Percentiles rank a stretch among this genome's conserved stretches.
phyloP scores from a whole-genome alignment of 129 eudicot genomes.

The Saussurea involucrata region DNA sequence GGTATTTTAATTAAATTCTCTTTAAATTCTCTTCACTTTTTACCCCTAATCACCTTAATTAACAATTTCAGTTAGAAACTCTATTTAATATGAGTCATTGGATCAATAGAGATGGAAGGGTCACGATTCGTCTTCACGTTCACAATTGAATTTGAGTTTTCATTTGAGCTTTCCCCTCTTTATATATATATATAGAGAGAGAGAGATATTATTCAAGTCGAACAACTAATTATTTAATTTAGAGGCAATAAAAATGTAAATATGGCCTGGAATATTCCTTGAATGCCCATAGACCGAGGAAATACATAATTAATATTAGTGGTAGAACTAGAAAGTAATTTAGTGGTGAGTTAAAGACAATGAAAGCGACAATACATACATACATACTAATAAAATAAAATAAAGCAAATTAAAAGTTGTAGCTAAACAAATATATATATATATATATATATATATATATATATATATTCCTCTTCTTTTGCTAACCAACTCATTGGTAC shows the following conservation, averaged over 20 bases:
- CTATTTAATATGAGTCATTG: too few relatives aligned
- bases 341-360: constrained; percentile 18
- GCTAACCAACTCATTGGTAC: too few relatives aligned
- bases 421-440: constrained; percentile 23
- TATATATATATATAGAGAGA: not conserved
- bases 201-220: not conserved
- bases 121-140: too few relatives aligned
- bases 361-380: constrained; percentile 18
- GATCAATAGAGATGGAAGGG: too few relatives aligned
- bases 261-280: not conserved
- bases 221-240: not conserved
- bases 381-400: constrained; percentile 15
- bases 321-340: not conserved
- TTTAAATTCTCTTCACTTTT: too few relatives aligned
- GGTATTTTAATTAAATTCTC: too few relatives aligned
- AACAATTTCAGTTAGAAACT: too few relatives aligned
- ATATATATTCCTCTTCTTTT: too few relatives aligned
- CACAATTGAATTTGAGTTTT: too few relatives aligned
- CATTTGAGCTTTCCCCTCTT: too few relatives aligned
- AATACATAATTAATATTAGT: not conserved
- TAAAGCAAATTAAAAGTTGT: constrained; percentile 12
- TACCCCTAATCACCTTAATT: too few relatives aligned
- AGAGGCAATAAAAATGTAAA: not conserved
- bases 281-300: not conserved
- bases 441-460: too few relatives aligned